Conservation (phyloP, 1,284 basidiomycete species). For the Sporisorium graminicola region DNA sequence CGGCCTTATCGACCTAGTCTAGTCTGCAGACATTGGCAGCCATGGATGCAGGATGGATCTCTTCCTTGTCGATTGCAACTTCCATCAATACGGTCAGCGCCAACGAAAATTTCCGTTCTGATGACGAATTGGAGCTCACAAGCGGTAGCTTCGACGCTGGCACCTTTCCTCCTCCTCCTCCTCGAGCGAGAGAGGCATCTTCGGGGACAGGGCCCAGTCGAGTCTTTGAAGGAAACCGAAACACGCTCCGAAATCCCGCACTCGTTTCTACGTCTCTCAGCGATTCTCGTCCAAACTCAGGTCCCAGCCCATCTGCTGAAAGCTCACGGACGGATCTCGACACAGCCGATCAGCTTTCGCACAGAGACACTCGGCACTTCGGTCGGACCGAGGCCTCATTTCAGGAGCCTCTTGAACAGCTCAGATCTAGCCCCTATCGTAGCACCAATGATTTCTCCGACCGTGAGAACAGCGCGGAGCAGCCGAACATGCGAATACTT, state of each 20-base stretch:
- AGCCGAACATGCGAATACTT: neutral
- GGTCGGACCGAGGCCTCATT: slow-evolving; percentile 2
- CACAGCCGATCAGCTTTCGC: neutral
- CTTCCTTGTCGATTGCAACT: slow-evolving; percentile 16
- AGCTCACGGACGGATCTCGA: neutral
- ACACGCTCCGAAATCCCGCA: neutral
- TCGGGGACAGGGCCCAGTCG: neutral
- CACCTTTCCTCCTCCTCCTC: slow-evolving; percentile 1
- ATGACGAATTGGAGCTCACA: neutral
- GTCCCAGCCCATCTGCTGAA: neutral
- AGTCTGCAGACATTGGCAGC: neutral
- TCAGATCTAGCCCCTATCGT: neutral
- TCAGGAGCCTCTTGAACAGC: slow-evolving; percentile 23
- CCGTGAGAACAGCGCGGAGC: neutral
- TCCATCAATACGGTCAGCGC: neutral
- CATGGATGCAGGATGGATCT: slow-evolving; percentile 16
- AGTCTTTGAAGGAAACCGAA: neutral
- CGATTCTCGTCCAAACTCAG: neutral
- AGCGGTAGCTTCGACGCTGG: neutral
- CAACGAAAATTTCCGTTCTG: neutral
- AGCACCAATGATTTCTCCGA: neutral
- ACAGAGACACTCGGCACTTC: neutral
- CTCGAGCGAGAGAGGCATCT: neutral
- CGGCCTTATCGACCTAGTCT: neutral
- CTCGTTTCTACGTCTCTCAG: neutral